Base-by-base conservation (phyloP, 257 asterid genomes). In the Fraxinus excelsior region DNA sequence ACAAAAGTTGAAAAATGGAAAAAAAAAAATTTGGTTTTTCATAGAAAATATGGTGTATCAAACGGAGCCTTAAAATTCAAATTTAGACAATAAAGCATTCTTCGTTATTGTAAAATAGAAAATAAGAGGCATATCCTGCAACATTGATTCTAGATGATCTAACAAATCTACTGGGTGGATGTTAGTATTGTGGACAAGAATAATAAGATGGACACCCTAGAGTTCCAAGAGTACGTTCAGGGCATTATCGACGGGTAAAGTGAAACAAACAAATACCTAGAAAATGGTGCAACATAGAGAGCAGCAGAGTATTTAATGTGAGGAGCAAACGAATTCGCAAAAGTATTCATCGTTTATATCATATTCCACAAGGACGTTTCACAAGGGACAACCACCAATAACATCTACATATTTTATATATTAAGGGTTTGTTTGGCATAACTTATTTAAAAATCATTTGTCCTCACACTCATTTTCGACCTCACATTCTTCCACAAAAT, bases 271-370 rank as follows among this genome's bases (percentile, higher is more conserved):
- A 67, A 1, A 53, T 32, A 75, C 76, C 79, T 82, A 53, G 86
- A 70, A 67, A 82, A 46, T 75, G 79, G 75, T 62, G 81, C 71
- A 72, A 68, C 77, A 73, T 80, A 62, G 79, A 69, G 67, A 35
- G 73, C 67, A 9, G 13, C 1, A 37, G 42, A 37, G 10, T 37
- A 37, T 37, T 37, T 37, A 37, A 37, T 37, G 42, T 37, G 42
- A 37, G 10, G 42, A 8, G 10, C 12, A 37, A 8, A 37, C 1
- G 75, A 83, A 72, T 71, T 7, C 26, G 62, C 69, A 37, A 66
- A 77, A 71, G n/a, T 16, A 78, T 35, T 42, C 81, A 67, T 58
- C 68, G 23, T 7, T 28, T 71, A 42, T 31, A 49, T 44, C 53
- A 44, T 71, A 69, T 37, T 37, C 42, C 10, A 2, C 42, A 37